Evolutionary conservation across 495 filamentous ascomycete genomes (phyloP).

Genomic region (Glarea lozoyensis): DNA sequence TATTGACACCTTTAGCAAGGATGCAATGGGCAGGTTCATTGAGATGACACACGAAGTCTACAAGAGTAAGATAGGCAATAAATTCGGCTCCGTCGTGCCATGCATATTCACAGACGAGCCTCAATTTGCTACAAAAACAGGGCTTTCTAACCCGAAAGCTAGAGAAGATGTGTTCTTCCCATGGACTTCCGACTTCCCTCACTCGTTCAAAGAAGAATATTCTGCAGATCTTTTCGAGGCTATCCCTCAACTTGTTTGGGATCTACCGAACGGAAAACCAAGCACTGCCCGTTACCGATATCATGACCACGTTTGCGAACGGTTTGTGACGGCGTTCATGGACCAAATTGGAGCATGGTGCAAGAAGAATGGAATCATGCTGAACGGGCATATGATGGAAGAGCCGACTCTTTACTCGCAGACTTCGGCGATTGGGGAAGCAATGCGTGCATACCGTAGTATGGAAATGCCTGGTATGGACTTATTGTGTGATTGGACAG

Average conservation of each 20-base stretch:
- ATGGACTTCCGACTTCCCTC: constrained; percentile 14
- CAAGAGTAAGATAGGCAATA: constrained; percentile 17
- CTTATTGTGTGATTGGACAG: constrained; percentile 16
- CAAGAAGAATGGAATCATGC: constrained; percentile 12
- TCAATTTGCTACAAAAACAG: constrained; percentile 20
- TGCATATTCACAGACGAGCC: constrained; percentile 24
- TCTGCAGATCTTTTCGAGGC: constrained; percentile 9
- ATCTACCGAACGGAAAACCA: constrained; percentile 12
- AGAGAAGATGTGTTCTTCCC: constrained; percentile 18
- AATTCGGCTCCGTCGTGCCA: constrained; percentile 18
- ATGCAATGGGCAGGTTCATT: constrained; percentile 19
- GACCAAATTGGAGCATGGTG: constrained; percentile 20
- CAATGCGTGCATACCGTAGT: constrained; percentile 21
- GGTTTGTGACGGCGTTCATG: constrained; percentile 19
- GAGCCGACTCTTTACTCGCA: constrained; percentile 18
- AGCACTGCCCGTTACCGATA: constrained; percentile 15
- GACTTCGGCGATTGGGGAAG: constrained; percentile 18
- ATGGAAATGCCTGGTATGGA: constrained; percentile 21
- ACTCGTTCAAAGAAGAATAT: constrained; percentile 7
- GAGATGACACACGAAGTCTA: constrained; percentile 20
- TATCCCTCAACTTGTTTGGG: constrained; percentile 18
- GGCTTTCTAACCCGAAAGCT: constrained; percentile 7
- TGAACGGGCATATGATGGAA: constrained; percentile 24
- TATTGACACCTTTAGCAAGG: constrained; percentile 18
- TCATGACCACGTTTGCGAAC: constrained; percentile 20